Evolutionary conservation across 2,329 filamentous ascomycete genomes (phyloP).

Genomic region (Penicillium polonicum): DNA sequence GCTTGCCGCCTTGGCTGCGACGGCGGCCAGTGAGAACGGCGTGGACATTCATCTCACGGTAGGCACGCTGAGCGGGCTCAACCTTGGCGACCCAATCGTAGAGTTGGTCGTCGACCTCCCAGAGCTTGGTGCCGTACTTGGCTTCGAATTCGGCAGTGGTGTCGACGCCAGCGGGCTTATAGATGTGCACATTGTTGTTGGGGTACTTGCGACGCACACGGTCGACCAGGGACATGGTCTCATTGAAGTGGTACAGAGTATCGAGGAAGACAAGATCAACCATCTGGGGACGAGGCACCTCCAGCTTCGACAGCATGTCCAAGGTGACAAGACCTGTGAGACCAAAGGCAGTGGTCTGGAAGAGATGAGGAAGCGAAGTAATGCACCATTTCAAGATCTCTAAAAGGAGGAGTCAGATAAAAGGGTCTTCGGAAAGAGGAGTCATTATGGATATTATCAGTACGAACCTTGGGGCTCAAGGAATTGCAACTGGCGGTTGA

Average conservation of each 20-base stretch:
- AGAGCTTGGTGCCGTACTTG: constrained; percentile 78
- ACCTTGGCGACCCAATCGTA: constrained; percentile 99
- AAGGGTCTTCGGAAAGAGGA: constrained; percentile 6
- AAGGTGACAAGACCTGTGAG: constrained; percentile 77
- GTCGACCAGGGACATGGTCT: constrained; percentile 73
- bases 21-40: constrained; percentile 91
- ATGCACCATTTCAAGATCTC: constrained; percentile 93
- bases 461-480: constrained; percentile 72
- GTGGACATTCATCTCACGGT: constrained; percentile 79
- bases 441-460: constrained; percentile 1
- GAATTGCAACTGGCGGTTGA: constrained; percentile 85
- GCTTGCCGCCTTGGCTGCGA: constrained; percentile 87
- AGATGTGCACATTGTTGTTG: constrained; percentile 78
- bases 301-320: constrained; percentile 62
- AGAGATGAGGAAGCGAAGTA: constrained; percentile 84
- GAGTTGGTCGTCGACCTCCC: constrained; percentile 80
- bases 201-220: constrained; percentile 74
- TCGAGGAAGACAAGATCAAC: constrained; percentile 70
- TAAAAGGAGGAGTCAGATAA: constrained; percentile 29
- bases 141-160: constrained; percentile 75
- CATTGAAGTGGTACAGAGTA: constrained; percentile 77
- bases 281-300: constrained; percentile 49
- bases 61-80: constrained; percentile 89
- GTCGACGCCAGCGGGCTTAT: constrained; percentile 76
- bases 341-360: constrained; percentile 81